phyloP scores from a whole-genome alignment of 2,329 filamentous ascomycete species.

The Apiospora pterosperma region DNA sequence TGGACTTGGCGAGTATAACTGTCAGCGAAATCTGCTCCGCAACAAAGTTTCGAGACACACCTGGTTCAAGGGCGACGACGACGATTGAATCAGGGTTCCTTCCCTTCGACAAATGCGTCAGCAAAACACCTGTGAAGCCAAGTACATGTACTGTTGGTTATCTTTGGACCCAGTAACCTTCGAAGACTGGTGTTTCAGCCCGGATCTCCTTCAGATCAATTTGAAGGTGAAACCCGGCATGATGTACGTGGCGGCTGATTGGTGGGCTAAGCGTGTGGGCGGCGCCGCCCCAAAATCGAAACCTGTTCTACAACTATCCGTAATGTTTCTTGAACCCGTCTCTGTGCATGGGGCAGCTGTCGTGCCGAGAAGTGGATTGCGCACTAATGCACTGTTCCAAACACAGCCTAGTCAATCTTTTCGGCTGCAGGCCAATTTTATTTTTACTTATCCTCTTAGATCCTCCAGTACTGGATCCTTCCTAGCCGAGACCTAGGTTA shows the following conservation, averaged over 20 bases:
- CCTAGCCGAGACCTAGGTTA: neutral
- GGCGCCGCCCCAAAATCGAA: constrained; percentile 10
- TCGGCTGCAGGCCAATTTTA: neutral
- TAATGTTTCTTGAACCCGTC: constrained; percentile 8
- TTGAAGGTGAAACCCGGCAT: constrained; percentile 8
- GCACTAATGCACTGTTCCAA: constrained; percentile 12
- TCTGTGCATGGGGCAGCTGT: constrained; percentile 7
- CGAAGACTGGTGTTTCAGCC: constrained; percentile 15
- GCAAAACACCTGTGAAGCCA: neutral
- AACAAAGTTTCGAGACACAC: neutral
- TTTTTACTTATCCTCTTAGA: neutral
- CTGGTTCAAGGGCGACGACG: neutral
- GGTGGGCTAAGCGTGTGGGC: constrained; percentile 13
- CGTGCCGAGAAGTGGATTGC: constrained; percentile 9
- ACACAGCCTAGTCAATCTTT: neutral
- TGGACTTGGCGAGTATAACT: neutral
- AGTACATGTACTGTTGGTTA: neutral
- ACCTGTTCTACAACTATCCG: neutral
- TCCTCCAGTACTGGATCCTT: too few species aligned
- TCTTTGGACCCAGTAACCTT: neutral
- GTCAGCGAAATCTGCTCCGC: neutral
- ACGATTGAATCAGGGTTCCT: neutral
- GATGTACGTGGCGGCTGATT: constrained; percentile 14
- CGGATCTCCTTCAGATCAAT: constrained; percentile 3
- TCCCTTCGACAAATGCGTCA: neutral